phyloP scores from a whole-genome alignment of 2,329 filamentous ascomycete species.

The Pseudogymnoascus sp. region DNA sequence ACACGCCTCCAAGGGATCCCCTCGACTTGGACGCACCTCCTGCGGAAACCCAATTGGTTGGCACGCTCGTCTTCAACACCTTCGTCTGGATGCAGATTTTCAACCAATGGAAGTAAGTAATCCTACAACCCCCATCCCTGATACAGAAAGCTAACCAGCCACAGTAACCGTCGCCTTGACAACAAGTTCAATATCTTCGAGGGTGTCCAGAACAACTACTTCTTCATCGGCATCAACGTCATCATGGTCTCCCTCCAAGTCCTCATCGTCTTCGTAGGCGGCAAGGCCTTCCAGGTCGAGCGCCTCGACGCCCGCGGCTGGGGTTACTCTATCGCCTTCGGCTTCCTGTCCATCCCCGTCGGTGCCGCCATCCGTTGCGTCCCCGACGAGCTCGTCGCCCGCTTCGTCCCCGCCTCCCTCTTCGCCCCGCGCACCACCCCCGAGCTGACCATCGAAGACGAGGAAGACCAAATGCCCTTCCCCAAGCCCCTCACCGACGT shows the following conservation, averaged over 20 bases:
- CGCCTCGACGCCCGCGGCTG: slow-evolving; percentile 68
- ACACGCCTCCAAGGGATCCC: slow-evolving; percentile 36
- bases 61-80: slow-evolving; percentile 89
- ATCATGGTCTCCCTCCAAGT: slow-evolving; percentile 86
- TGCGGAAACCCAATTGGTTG: slow-evolving; percentile 33
- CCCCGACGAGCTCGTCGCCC: slow-evolving; percentile 50
- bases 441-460: slow-evolving; percentile 52
- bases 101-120: slow-evolving; percentile 84
- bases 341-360: slow-evolving; percentile 75
- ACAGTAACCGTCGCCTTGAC: slow-evolving; percentile 79
- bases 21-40: slow-evolving; percentile 30
- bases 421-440: slow-evolving; percentile 23
- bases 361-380: slow-evolving; percentile 74
- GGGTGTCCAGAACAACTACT: slow-evolving; percentile 73
- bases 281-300: slow-evolving; percentile 59
- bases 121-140: slow-evolving; percentile 12
- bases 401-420: slow-evolving; percentile 24
- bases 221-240: slow-evolving; percentile 78
- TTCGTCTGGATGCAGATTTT: slow-evolving; percentile 99
- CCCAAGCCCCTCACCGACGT: slow-evolving; percentile 67
- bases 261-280: slow-evolving; percentile 83
- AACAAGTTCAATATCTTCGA: slow-evolving; percentile 96
- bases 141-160: slow-evolving; percentile 19
- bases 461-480: slow-evolving; percentile 57
- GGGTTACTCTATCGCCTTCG: slow-evolving; percentile 79